These are phyloP conservation scores for Hymenoscyphus infarciens DNA, from an alignment of 2,329 filamentous ascomycete species.

Conservation along the genomic window DNA sequence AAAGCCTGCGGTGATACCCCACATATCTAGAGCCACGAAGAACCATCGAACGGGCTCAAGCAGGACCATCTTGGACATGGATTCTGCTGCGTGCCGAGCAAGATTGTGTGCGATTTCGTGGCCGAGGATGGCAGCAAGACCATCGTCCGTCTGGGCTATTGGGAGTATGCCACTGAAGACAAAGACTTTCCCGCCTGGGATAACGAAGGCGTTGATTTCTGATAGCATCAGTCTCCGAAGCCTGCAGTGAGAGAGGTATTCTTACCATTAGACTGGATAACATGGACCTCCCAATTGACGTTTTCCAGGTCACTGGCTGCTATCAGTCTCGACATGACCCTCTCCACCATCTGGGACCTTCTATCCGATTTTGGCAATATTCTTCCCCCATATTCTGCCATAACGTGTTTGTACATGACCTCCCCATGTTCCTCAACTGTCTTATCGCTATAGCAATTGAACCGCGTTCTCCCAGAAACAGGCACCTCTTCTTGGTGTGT, in stretches of 20 bases:
- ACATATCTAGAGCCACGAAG: constrained; percentile 36
- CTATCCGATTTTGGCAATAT: constrained; percentile 57
- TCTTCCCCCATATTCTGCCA: constrained; percentile 50
- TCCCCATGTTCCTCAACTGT: constrained; percentile 52
- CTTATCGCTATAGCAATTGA: constrained; percentile 63
- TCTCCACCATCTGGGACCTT: constrained; percentile 52
- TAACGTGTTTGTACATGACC: constrained; percentile 53
- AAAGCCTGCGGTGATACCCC: constrained; percentile 26
- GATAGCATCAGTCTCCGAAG: neutral
- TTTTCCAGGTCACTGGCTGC: constrained; percentile 59
- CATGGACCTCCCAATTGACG: constrained; percentile 66
- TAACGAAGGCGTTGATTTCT: constrained; percentile 68
- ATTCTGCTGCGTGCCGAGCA: constrained; percentile 65
- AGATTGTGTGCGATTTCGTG: constrained; percentile 79
- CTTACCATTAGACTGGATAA: constrained; percentile 63
- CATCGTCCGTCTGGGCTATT: constrained; percentile 64
- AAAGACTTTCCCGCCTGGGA: constrained; percentile 77
- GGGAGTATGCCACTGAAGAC: constrained; percentile 70
- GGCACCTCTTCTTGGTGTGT: constrained; percentile 70
- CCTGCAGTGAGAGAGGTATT: constrained; percentile 8
- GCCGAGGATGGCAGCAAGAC: constrained; percentile 70
- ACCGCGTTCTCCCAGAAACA: constrained; percentile 66
- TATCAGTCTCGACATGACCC: constrained; percentile 64
- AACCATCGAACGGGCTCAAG: constrained; percentile 38
- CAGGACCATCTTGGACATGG: constrained; percentile 43